Evolutionary conservation across 139 green algal species (phyloP), one percentile per base, ranked within the genome.

Genomic region (Raphidocelis subcapitata): DNA sequence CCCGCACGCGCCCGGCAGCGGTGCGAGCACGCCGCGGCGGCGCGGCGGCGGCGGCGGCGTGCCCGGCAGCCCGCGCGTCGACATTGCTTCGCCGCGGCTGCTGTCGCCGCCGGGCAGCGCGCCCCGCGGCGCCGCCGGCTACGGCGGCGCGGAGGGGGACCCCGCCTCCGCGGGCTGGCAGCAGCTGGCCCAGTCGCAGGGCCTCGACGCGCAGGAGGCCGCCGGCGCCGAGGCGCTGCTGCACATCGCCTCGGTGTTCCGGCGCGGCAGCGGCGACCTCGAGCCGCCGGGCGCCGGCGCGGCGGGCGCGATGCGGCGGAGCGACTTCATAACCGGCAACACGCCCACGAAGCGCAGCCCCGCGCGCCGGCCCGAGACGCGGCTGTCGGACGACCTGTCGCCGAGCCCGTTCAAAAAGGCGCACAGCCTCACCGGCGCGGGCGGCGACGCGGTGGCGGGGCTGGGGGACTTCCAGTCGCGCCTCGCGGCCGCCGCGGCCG

Each of bases 151-250:
- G 8, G 8, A 49, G 8, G 41, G 12, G 41, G 41, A 12, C 41
- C 8, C 8, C 41, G 41, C 8, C 8, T 12, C 41, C 41, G 41
- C 41, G 41, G 41, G 41, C 8, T 49, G 41, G 41, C 41, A n/a
- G n/a, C n/a, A 49, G 41, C 41, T 49, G 12, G 41, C 41, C 8
- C 41, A 49, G 41, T 8, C 41, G 41, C 41, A 49, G 41, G 41
- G 41, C 41, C 41, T 49, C 8, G 41, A 12, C 41, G 41, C 8
- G 8, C 8, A 49, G 41, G 41, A 49, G 41, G 41, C 41, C 8
- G 47, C 70, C 68, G 70, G 70, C 33, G 70, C 62, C 37, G 70
- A 77, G 55, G 70, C 70, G 35, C 62, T 77, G 70, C 70, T 77
- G 47, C 32, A 77, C 46, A 77, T 77, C 46, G 70, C 70, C 3